phyloP scores from a whole-genome alignment of 75 land plant species.

The Adiantum capillusveneris region DNA sequence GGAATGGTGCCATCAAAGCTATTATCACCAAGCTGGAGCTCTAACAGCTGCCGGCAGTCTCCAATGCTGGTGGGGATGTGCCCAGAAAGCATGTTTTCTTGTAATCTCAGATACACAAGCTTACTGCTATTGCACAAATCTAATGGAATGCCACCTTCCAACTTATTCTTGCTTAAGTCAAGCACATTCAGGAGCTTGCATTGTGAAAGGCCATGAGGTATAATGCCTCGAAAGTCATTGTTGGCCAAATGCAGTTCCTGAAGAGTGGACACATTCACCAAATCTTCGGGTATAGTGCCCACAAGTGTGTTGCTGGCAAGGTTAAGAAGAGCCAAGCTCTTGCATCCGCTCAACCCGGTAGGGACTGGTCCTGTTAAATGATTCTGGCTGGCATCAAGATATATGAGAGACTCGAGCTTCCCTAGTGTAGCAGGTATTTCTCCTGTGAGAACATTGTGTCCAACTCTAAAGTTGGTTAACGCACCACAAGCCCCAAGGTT shows the following conservation, averaged over 20 bases:
- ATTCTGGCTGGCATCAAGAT: slow-evolving; percentile 68
- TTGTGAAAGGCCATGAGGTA: slow-evolving; percentile 19
- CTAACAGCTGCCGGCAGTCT: slow-evolving; percentile 39
- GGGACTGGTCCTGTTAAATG: slow-evolving; percentile 54
- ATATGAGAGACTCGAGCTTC: slow-evolving; percentile 47
- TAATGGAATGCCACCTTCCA: slow-evolving; percentile 33
- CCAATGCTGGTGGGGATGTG: slow-evolving; percentile 31
- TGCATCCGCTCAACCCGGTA: slow-evolving; percentile 36
- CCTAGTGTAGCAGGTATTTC: slow-evolving; percentile 53
- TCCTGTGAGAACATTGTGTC: slow-evolving; percentile 57
- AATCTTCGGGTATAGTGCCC: slow-evolving; percentile 42
- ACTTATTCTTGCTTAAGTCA: slow-evolving; percentile 37
- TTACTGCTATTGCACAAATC: slow-evolving; percentile 32
- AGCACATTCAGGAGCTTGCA: slow-evolving; percentile 33
- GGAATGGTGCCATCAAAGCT: slow-evolving; percentile 66
- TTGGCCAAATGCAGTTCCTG: slow-evolving; percentile 38
- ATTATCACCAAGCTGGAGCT: slow-evolving; percentile 58
- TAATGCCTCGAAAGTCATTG: slow-evolving; percentile 42
- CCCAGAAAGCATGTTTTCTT: slow-evolving; percentile 43
- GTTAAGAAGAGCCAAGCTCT: slow-evolving; percentile 35
- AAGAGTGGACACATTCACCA: slow-evolving; percentile 35
- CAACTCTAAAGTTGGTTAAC: slow-evolving; percentile 56
- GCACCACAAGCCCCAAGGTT: slow-evolving; percentile 46
- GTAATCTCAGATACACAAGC: slow-evolving; percentile 26
- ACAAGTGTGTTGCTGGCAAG: slow-evolving; percentile 43